phyloP scores from a whole-genome alignment of 2,329 filamentous ascomycete genomes.

The Colletotrichum echinochloae region DNA sequence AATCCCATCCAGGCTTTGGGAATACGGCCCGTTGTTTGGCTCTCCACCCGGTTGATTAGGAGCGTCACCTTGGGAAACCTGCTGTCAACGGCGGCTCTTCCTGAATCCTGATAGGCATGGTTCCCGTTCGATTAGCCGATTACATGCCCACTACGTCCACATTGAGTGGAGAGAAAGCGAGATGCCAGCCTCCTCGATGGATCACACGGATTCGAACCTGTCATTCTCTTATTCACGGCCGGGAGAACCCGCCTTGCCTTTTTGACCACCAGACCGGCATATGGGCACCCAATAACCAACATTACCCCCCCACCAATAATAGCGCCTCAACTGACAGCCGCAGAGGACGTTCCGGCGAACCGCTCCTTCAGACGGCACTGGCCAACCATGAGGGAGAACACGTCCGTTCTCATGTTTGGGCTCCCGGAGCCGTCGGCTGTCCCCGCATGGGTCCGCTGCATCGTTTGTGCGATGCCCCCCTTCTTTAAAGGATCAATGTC shows the following conservation, averaged over 20 bases:
- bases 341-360: constrained; percentile 14
- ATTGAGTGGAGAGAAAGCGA: not conserved
- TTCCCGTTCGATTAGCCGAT: not conserved
- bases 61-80: not conserved
- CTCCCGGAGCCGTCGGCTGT: constrained; percentile 1
- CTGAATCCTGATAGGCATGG: not conserved
- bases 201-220: not conserved
- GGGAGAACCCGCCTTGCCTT: not conserved
- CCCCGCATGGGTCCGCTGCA: constrained; percentile 23
- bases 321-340: constrained; percentile 32
- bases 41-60: not conserved
- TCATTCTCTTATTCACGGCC: not conserved
- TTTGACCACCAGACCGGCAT: not conserved
- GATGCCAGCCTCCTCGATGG: not conserved
- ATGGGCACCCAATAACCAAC: not conserved
- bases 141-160: too few species aligned
- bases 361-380: not conserved
- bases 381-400: not conserved
- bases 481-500: constrained; percentile 12
- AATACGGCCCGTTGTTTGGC: not conserved
- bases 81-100: not conserved
- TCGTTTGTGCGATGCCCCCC: constrained; percentile 5
- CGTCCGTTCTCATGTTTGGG: not conserved
- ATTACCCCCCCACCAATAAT: constrained; percentile 4
- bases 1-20: too few species aligned